These are phyloP conservation scores for Usnea hakonensis DNA, from an alignment of 495 filamentous ascomycete species.

Conservation along the genomic window DNA sequence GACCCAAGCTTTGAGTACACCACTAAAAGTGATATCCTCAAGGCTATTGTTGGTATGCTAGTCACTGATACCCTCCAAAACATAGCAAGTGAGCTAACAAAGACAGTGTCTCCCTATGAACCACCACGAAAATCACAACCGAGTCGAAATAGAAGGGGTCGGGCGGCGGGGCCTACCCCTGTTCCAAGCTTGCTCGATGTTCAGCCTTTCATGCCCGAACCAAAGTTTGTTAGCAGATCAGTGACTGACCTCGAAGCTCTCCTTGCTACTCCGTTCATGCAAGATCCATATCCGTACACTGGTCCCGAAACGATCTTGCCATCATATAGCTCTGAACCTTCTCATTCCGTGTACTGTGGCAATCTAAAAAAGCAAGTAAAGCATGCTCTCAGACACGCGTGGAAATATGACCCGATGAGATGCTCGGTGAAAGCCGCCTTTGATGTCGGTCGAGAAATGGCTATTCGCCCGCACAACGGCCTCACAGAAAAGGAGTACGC, in stretches of 20 bases:
- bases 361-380: background rate
- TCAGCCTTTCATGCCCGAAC: background rate
- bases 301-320: background rate
- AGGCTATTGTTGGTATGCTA: background rate
- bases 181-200: background rate
- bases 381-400: background rate
- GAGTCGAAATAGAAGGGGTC: background rate
- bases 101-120: background rate
- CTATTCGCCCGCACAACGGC: background rate
- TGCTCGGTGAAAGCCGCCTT: background rate
- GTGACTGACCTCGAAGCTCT: background rate
- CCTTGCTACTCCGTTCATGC: background rate
- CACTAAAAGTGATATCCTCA: background rate
- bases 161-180: background rate
- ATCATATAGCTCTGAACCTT: background rate
- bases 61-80: background rate
- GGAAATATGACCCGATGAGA: background rate
- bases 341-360: background rate
- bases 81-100: background rate
- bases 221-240: background rate
- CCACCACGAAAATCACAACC: background rate
- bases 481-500: background rate
- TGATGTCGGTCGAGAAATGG: background rate
- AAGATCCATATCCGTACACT: background rate
- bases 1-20: slow-evolving; percentile 2